These are phyloP conservation scores for Calonectria ilicicola DNA, from an alignment of 2,329 filamentous ascomycete genomes.

Conservation along the genomic window DNA sequence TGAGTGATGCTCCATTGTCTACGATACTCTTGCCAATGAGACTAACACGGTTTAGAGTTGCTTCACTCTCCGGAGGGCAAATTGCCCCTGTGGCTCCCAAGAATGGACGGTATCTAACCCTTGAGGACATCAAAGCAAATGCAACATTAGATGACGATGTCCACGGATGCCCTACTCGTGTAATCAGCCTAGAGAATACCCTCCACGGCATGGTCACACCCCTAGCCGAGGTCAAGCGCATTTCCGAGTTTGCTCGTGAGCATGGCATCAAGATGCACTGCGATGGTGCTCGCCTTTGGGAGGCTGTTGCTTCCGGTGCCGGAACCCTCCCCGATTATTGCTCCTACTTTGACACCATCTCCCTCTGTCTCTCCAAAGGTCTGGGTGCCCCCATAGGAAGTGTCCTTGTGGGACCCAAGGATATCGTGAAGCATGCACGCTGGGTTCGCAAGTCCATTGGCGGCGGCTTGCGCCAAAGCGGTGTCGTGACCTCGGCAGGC, in stretches of 20 bases:
- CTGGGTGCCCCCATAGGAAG: constrained; percentile 85
- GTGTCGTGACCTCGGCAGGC: constrained; percentile 78
- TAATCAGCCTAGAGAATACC: constrained; percentile 90
- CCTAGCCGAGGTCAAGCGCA: constrained; percentile 75
- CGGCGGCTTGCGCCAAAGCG: constrained; percentile 79
- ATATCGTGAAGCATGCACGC: constrained; percentile 52
- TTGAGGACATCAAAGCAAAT: constrained; percentile 79
- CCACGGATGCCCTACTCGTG: constrained; percentile 81
- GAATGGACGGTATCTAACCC: constrained; percentile 80
- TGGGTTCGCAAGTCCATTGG: constrained; percentile 77
- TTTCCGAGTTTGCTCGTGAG: constrained; percentile 75
- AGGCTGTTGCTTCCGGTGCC: constrained; percentile 79
- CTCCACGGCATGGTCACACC: constrained; percentile 84
- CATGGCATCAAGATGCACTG: constrained; percentile 78
- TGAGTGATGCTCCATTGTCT: constrained; percentile 41
- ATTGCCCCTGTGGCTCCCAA: constrained; percentile 74
- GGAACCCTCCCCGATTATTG: constrained; percentile 76
- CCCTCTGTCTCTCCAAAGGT: constrained; percentile 85
- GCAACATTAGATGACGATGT: constrained; percentile 76
- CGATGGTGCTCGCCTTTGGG: constrained; percentile 86
- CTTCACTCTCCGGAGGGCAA: constrained; percentile 77
- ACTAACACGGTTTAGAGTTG: constrained; percentile 64
- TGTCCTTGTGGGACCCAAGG: constrained; percentile 70
- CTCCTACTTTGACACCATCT: constrained; percentile 78
- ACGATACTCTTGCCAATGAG: neutral